phyloP scores from a whole-genome alignment of 2,329 filamentous ascomycete genomes.

The Teratosphaeria viscida region DNA sequence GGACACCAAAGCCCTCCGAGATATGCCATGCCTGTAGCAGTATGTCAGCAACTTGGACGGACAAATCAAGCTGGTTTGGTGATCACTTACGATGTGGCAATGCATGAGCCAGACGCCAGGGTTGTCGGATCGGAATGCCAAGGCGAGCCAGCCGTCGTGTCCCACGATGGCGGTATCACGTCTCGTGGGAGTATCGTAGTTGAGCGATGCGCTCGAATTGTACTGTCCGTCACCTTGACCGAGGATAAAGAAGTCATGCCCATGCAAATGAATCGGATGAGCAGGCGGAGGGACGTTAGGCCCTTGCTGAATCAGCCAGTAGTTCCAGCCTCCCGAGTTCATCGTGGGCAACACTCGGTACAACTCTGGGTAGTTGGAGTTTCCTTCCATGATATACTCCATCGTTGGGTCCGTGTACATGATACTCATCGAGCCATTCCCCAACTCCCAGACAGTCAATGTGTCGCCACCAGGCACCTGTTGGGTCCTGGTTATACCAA shows the following conservation, averaged over 20 bases:
- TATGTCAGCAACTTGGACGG: conserved; percentile 4
- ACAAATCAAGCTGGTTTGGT: conserved; percentile 33
- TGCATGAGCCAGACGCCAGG: conserved; percentile 37
- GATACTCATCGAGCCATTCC: conserved; percentile 32
- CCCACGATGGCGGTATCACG: conserved; percentile 41
- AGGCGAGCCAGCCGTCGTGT: conserved; percentile 35
- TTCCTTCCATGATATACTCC: conserved; percentile 31
- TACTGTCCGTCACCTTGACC: conserved; percentile 17
- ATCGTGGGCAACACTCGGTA: conserved; percentile 34
- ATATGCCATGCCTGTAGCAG: conserved; percentile 43
- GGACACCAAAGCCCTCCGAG: conserved; percentile 45
- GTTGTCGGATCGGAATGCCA: conserved; percentile 44
- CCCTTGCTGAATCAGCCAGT: conserved; percentile 34
- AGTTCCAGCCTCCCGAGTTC: conserved; percentile 19
- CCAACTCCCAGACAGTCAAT: conserved; percentile 30
- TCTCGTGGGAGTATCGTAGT: conserved; percentile 34
- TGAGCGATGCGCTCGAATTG: conserved; percentile 18
- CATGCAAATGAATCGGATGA: conserved; percentile 31
- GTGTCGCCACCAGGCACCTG: conserved; percentile 28
- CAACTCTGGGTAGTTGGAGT: conserved; percentile 29
- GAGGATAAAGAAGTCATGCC: conserved; percentile 27
- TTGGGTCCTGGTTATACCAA: conserved; percentile 23
- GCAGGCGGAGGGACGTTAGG: conserved; percentile 23
- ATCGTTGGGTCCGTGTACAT: conserved; percentile 36
- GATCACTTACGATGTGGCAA: conserved; percentile 51